Base-by-base conservation (phyloP, 2,329 filamentous ascomycete species). In the Blastomyces silverae region DNA sequence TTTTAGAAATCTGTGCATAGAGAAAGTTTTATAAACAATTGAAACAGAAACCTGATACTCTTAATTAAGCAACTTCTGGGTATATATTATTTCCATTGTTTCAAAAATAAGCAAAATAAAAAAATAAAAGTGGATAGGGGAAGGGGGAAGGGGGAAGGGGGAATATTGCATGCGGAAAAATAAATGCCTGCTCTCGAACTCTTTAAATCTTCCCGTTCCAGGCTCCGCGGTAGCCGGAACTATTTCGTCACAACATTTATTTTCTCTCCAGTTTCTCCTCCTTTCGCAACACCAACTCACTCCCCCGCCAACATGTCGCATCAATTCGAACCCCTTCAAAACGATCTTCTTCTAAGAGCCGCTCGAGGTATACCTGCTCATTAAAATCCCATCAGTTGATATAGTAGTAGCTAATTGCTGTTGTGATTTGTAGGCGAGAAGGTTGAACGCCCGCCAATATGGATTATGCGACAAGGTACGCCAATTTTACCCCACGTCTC, bases 381-480 rank as follows among this genome's bases (percentile, higher is more conserved):
- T 50, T 65, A 42, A 4, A 4, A 34, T 56, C 44, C 11, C 25
- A 17, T 48, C 56, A 15, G 55, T 56, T 44, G n/a, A 39, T 28
- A 39, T 28, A 11, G 8, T 28, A 11, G 8, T 44, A 28, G 20
- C 56, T 58, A 58, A 52, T 37, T 31, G 31, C 22, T 48, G 31
- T 11, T 44, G 10, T 55, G 39, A 31, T 48, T 25, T 69, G 63
- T 73, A 95, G 92, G 93, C 76, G 85, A 97, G 79, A 87, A 87
- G 76, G 90, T 97, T 70, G 92, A 97, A 79, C 87, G 94, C 69
- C 90, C 94, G 67, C 94, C 94, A 65, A 91, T 95, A 82, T 99
- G 94, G 94, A 92, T 99, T 76, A 99, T 99, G 94, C 90, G 94
- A 79, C 94, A 99, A 87, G 92, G 92, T 93, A 82, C 39, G 56